phyloP scores from a whole-genome alignment of 2,329 filamentous ascomycete species.

The Drechslerella dactyloides region DNA sequence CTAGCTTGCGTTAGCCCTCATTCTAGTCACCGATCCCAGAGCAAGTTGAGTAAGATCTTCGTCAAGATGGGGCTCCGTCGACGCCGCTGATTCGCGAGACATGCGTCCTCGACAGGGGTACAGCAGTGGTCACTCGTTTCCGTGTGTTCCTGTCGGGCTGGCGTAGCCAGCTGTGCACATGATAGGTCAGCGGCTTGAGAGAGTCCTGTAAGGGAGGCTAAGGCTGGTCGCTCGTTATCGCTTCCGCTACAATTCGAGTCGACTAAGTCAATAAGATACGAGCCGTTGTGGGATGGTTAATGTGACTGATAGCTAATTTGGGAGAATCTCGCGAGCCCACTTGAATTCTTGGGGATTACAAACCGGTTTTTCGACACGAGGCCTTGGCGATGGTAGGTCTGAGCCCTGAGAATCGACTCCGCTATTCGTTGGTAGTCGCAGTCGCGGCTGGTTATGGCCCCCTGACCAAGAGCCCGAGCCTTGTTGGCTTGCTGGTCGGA shows the following conservation, averaged over 20 bases:
- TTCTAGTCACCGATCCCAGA: slow-evolving; percentile 4
- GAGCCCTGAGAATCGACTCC: slow-evolving; percentile 29
- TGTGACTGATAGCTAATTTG: not conserved
- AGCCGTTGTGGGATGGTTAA: too few species aligned
- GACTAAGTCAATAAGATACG: too few species aligned
- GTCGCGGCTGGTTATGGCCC: not conserved
- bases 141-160: slow-evolving; percentile 32
- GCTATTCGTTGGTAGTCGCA: not conserved
- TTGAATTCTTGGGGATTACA: slow-evolving; percentile 1
- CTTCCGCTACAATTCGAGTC: slow-evolving; percentile 27
- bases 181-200: not conserved
- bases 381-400: slow-evolving; percentile 42
- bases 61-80: not conserved
- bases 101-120: slow-evolving; percentile 8
- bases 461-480: not conserved
- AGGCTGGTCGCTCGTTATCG: slow-evolving; percentile 26
- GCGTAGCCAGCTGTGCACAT: not conserved
- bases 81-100: slow-evolving; percentile 23
- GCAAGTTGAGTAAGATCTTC: slow-evolving; percentile 2
- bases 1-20: not conserved
- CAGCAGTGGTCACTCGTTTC: slow-evolving; percentile 10
- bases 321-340: not conserved
- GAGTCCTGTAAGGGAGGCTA: not conserved
- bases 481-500: too few species aligned
- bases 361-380: slow-evolving; percentile 40